Evolutionary conservation across 2,329 filamentous ascomycete genomes (phyloP), one percentile per base, ranked within the genome.

Genomic region (Fusarium phyllophilum): DNA sequence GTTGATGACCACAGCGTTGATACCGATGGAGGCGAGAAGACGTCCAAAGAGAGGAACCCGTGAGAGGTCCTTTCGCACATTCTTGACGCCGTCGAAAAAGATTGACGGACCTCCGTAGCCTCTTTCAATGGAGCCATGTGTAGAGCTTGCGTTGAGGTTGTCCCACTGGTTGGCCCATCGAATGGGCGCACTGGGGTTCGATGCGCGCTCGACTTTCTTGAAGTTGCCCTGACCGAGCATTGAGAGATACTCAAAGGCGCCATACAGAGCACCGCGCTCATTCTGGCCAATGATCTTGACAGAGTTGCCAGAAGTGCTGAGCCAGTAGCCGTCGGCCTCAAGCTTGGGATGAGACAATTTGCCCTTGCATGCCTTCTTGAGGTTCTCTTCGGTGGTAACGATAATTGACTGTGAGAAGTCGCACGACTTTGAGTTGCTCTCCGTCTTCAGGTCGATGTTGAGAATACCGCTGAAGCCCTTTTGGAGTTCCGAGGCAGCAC

Each of bases 121-220:
- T 60, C 91, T 84, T 79, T 93, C 92, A 49, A 94, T 90, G 45
- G 86, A 89, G 18, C 91, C 81, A 24, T 79, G 78, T 1, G 78
- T 79, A 10, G 77, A 76, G 29, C 75, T 75, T 66, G 91, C 87
- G n/a, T 78, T 75, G 79, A 93, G 83, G 73, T 94, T 93, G 78
- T 94, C 91, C 92, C 92, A 94, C 73, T 94, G 88, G 76, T 94
- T 93, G 1, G 89, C 87, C 92, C 91, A 93, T 72, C 92, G 86
- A 46, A 94, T 87, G 0, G 88, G 88, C 0, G 88, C 89, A 64
- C 86, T 85, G 0, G 91, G 90, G 71, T 88, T 92, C 14, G 85
- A 86, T 6, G 85, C 81, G 52, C 86, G 85, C 9, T 85, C 78
- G 1, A 86, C 83, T 3, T 83, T 74, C 1, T 85, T 84, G 66